phyloP scores from a whole-genome alignment of 192 early-diverging fungal species.

The Backusella tuberculispora region DNA sequence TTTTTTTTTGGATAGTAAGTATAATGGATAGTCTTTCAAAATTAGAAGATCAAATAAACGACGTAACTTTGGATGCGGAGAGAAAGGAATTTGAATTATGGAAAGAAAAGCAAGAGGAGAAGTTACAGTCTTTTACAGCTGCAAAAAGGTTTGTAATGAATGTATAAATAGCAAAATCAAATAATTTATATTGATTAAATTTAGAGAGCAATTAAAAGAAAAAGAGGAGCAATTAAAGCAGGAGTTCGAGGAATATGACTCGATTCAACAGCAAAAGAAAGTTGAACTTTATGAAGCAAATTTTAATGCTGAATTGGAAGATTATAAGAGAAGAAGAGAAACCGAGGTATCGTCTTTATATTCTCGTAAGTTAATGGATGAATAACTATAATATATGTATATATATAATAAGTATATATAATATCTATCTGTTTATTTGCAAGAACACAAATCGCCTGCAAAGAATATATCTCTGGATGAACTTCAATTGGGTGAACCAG shows the following conservation, averaged over 20 bases:
- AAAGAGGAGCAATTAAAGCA: slow-evolving; percentile 21
- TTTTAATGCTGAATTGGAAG: slow-evolving; percentile 42
- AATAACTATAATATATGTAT: not conserved
- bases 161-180: not conserved
- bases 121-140: not conserved
- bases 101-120: slow-evolving; percentile 27
- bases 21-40: slow-evolving; percentile 24
- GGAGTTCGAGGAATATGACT: slow-evolving; percentile 27
- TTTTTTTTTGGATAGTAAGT: slow-evolving; percentile 19
- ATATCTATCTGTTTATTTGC: not conserved
- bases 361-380: slow-evolving; percentile 17
- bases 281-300: slow-evolving; percentile 39
- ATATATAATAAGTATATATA: not conserved
- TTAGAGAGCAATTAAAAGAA: slow-evolving; percentile 15
- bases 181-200: not conserved
- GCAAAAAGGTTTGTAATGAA: not conserved
- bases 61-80: slow-evolving; percentile 24
- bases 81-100: slow-evolving; percentile 30
- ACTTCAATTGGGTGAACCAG: slow-evolving; percentile 20
- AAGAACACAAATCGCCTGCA: not conserved
- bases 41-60: slow-evolving; percentile 32
- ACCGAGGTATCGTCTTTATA: slow-evolving; percentile 37
- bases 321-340: slow-evolving; percentile 36
- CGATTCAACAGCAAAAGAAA: slow-evolving; percentile 29
- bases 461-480: slow-evolving; percentile 22